Percentiles rank a stretch among this genome's conserved stretches.
Evolutionary conservation across 2,329 filamentous ascomycete genomes (phyloP).

Genomic region (Calonectria montana): DNA sequence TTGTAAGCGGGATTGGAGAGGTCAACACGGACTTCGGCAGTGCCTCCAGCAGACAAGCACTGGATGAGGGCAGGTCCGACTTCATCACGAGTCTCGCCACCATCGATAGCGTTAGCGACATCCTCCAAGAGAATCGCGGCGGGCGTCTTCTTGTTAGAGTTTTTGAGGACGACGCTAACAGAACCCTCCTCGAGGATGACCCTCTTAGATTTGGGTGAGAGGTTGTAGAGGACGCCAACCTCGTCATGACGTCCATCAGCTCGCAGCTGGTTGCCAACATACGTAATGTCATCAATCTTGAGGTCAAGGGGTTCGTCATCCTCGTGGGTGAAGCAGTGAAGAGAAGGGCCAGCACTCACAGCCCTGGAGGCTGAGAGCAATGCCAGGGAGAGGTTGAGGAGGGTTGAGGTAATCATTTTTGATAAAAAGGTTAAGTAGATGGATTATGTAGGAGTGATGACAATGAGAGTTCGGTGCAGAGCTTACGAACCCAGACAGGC

Average conservation of each 20-base stretch:
- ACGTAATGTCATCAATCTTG: neutral
- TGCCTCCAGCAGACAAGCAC: neutral
- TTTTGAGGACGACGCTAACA: neutral
- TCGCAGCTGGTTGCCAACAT: neutral
- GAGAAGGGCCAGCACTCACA: neutral
- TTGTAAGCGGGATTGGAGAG: neutral
- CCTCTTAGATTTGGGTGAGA: neutral
- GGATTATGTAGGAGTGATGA: neutral
- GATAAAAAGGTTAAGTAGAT: too few relatives aligned
- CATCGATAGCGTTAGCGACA: neutral
- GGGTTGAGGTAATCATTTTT: neutral
- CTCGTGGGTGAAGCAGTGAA: conserved; percentile 1
- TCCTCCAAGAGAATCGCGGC: neutral
- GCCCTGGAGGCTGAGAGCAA: neutral
- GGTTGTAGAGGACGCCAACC: neutral
- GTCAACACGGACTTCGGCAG: neutral
- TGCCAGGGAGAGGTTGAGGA: neutral
- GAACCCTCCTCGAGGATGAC: neutral
- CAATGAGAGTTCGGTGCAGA: too few relatives aligned
- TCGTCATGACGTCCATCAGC: neutral
- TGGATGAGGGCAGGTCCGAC: neutral
- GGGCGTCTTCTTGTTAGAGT: neutral
- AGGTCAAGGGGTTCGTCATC: neutral
- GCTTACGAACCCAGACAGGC: rapidly evolving
- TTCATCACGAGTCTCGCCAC: neutral